Evolutionary conservation across 1,139 yeast genomes (phyloP).

Genomic region (Saccharomyces hybrid): DNA sequence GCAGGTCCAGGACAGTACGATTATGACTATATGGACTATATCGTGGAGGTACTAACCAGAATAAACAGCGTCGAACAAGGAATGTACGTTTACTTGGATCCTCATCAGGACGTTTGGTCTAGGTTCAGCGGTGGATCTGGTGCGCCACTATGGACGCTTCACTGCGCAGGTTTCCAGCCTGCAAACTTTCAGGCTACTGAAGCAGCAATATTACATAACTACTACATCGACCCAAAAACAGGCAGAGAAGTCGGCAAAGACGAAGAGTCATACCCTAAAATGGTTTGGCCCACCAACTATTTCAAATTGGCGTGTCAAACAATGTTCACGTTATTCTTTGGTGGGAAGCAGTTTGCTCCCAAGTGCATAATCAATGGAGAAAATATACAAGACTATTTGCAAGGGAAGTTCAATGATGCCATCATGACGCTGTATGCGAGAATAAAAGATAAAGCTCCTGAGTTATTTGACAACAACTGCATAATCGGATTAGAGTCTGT

Average conservation of each 20-base stretch:
- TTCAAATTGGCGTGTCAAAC: constrained; percentile 65
- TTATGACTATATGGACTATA: constrained; percentile 63
- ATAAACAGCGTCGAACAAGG: constrained; percentile 56
- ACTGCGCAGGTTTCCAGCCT: constrained; percentile 86
- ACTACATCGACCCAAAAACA: constrained; percentile 33
- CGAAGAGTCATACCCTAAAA: constrained; percentile 49
- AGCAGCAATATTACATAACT: constrained; percentile 69
- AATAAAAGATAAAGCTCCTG: constrained; percentile 43
- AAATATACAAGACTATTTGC: constrained; percentile 74
- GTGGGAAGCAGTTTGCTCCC: constrained; percentile 66
- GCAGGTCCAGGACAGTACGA: constrained; percentile 81
- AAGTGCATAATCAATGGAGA: constrained; percentile 58
- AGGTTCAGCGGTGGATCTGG: constrained; percentile 88
- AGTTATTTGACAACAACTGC: constrained; percentile 41
- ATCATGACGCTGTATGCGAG: constrained; percentile 46
- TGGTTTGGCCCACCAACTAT: constrained; percentile 93
- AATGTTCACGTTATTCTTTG: constrained; percentile 82
- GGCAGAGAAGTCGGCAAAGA: constrained; percentile 13
- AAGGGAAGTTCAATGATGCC: constrained; percentile 52
- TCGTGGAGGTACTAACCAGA: constrained; percentile 52
- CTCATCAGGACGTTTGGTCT: constrained; percentile 96
- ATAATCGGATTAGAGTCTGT: constrained; percentile 75
- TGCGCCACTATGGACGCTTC: constrained; percentile 89
- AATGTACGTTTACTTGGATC: constrained; percentile 71
- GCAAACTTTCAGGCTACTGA: constrained; percentile 54